A percentile compares a stretch with the other conserved stretches of the same genome.
Conservation (phyloP, 2,329 filamentous ascomycete genomes). For the Cladosporium sp. region DNA sequence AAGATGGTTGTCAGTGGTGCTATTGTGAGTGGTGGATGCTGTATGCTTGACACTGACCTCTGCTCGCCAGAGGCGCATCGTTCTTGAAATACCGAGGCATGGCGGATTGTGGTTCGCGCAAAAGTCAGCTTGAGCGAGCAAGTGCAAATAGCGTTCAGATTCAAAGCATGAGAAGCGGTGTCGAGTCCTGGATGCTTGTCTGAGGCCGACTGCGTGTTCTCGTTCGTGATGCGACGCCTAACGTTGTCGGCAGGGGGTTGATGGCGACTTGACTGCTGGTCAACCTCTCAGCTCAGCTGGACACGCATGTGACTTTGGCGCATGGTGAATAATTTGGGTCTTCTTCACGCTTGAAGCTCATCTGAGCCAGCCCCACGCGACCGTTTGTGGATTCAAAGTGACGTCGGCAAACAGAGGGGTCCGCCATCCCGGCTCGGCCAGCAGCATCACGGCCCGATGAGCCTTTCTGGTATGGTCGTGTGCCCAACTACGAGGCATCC, state of each 20-base stretch:
- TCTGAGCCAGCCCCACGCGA: slow-evolving; percentile 11
- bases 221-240: background rate
- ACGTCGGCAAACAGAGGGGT: background rate
- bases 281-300: background rate
- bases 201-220: background rate
- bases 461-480: background rate
- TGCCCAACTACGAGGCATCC: background rate
- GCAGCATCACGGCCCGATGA: background rate
- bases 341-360: slow-evolving; percentile 11
- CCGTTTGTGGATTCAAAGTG: slow-evolving; percentile 8
- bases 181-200: background rate
- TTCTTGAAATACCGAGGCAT: slow-evolving; percentile 38
- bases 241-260: background rate
- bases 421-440: background rate
- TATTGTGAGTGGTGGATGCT: background rate
- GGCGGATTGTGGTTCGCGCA: slow-evolving; percentile 17
- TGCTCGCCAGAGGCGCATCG: slow-evolving; percentile 33
- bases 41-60: slow-evolving; percentile 22
- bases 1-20: background rate
- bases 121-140: background rate
- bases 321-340: slow-evolving; percentile 1
- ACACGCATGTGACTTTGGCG: slow-evolving; percentile 8
- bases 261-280: background rate
- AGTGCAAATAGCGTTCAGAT: background rate
- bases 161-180: slow-evolving; percentile 9